A percentile compares a stretch with the other conserved stretches of the same genome.
phyloP scores from a whole-genome alignment of 1,284 basidiomycete genomes.

The Irpex rosettiformis region DNA sequence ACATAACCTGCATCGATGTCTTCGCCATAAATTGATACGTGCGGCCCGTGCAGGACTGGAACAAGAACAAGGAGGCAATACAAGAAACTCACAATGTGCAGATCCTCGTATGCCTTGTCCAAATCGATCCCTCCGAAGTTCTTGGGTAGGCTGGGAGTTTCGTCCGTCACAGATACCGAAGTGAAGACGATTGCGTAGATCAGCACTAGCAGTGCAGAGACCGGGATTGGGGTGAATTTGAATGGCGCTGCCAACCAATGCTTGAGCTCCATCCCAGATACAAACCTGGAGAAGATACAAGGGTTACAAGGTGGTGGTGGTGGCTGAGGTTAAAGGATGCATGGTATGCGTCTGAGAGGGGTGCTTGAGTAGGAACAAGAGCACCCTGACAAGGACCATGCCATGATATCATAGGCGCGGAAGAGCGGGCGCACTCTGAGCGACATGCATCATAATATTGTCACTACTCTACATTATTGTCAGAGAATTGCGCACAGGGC shows the following conservation, averaged over 20 bases:
- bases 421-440: not conserved
- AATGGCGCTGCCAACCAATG: slow-evolving; percentile 19
- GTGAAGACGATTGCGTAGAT: slow-evolving; percentile 52
- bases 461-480: not conserved
- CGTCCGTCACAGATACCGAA: slow-evolving; percentile 52
- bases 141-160: slow-evolving; percentile 44
- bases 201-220: slow-evolving; percentile 46
- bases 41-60: no score
- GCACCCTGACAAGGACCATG: not conserved
- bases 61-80: no score
- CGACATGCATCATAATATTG: not conserved
- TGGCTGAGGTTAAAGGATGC: not conserved
- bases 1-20: no score
- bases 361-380: not conserved
- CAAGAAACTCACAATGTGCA: slow-evolving; percentile 53
- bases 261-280: slow-evolving; percentile 5
- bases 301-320: not conserved
- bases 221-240: slow-evolving; percentile 34
- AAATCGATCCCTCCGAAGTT: slow-evolving; percentile 51
- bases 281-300: not conserved
- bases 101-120: slow-evolving; percentile 54
- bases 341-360: not conserved
- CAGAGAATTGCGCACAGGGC: not conserved
- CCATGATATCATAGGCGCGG: not conserved
- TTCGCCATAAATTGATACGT: no score